Conservation (phyloP, 495 filamentous ascomycete species). For the Penicillium alfredii region DNA sequence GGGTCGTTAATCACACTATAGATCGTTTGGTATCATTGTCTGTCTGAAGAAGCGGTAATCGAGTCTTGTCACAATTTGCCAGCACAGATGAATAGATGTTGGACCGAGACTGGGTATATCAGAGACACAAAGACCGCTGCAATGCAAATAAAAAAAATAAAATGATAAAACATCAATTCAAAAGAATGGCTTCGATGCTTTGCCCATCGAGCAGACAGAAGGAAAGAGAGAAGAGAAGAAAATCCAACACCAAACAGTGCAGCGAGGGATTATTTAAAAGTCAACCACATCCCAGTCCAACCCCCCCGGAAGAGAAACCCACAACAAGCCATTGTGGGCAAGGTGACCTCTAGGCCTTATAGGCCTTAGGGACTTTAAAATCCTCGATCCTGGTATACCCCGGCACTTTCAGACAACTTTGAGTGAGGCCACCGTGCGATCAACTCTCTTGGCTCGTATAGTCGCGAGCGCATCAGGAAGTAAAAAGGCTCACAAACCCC, state of each 20-base stretch:
- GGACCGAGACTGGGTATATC: too few species aligned
- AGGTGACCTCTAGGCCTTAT: constrained; percentile 18
- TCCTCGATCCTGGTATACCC: too few species aligned
- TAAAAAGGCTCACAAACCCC: too few species aligned
- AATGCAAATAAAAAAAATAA: not conserved
- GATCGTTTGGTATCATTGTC: too few species aligned
- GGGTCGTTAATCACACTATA: not conserved
- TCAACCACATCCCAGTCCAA: not conserved
- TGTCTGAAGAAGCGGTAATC: too few species aligned
- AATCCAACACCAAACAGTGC: constrained; percentile 3
- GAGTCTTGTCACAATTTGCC: too few species aligned
- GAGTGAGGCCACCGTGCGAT: too few species aligned
- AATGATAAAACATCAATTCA: too few species aligned
- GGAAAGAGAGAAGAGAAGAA: constrained; percentile 3
- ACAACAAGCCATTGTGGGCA: constrained; percentile 2
- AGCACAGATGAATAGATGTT: too few species aligned
- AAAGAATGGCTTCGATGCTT: not conserved
- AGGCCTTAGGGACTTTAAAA: constrained; percentile 4
- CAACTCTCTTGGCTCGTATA: too few species aligned
- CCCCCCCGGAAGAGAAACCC: constrained; percentile 2
- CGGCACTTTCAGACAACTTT: too few species aligned
- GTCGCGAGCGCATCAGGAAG: too few species aligned
- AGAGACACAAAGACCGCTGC: not conserved
- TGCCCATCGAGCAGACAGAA: not conserved
- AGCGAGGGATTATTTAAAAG: not conserved